These are phyloP conservation scores for Millerozyma acaciae DNA, from an alignment of 805 yeast species.

Conservation along the genomic window DNA sequence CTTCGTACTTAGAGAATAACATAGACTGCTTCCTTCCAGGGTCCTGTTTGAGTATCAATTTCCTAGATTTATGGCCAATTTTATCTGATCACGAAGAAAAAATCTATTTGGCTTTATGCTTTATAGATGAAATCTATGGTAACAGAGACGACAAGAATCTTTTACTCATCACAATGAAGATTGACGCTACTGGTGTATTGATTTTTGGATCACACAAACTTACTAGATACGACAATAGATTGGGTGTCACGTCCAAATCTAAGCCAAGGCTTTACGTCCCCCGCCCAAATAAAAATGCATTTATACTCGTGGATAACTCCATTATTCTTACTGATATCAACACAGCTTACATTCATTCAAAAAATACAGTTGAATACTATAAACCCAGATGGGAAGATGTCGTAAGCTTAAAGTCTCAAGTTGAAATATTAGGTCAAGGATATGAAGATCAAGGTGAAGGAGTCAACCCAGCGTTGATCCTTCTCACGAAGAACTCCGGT, in stretches of 20 bases:
- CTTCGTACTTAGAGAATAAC: conserved; percentile 23
- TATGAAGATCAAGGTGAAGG: conserved; percentile 36
- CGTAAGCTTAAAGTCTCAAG: conserved; percentile 50
- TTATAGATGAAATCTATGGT: conserved; percentile 14
- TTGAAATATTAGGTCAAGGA: conserved; percentile 58
- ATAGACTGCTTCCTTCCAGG: conserved; percentile 44
- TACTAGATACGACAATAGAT: conserved; percentile 33
- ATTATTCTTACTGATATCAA: conserved; percentile 64
- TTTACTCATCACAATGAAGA: conserved; percentile 52
- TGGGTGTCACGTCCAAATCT: conserved; percentile 7
- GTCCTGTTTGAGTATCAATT: conserved; percentile 45
- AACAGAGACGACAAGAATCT: conserved; percentile 22
- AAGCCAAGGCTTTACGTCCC: conserved; percentile 56
- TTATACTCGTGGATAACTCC: conserved; percentile 55
- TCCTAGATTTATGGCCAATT: conserved; percentile 61
- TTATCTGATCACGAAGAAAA: conserved; percentile 27
- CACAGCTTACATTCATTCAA: conserved; percentile 22
- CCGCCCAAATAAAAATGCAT: conserved; percentile 55
- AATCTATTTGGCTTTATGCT: conserved; percentile 40
- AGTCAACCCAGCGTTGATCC: conserved; percentile 42
- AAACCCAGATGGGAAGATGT: conserved; percentile 78
- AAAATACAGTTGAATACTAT: conserved; percentile 22
- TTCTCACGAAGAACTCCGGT: conserved; percentile 55
- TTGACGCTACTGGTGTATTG: conserved; percentile 48
- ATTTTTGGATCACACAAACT: conserved; percentile 65